A percentile compares a stretch with the other conserved stretches of the same genome.
Evolutionary conservation across 202 grass and related monocot genomes (phyloP).

Genomic region (Schoenoplectus tabernaemontani): DNA sequence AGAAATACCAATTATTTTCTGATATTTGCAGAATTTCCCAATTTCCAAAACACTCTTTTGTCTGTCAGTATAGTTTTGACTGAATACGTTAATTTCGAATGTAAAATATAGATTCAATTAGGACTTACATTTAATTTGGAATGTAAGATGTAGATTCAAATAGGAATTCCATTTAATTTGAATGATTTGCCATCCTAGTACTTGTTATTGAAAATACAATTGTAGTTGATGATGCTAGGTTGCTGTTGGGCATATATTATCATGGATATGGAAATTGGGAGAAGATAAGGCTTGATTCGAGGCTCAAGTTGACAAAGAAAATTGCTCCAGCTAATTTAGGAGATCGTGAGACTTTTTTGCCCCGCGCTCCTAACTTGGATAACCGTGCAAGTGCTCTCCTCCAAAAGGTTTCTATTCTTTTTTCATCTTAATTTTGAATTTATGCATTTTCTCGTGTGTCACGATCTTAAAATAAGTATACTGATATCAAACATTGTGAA

Average conservation of each 20-base stretch:
- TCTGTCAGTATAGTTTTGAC: not conserved
- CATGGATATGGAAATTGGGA: slow-evolving; percentile 99
- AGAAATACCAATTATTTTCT: not conserved
- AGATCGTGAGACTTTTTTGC: slow-evolving; percentile 93
- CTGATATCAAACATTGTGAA: not conserved
- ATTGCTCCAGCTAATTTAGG: slow-evolving; percentile 91
- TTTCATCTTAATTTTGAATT: not conserved
- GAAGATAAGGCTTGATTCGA: slow-evolving; percentile 82
- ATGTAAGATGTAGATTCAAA: not conserved
- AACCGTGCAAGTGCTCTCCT: slow-evolving; percentile 95
- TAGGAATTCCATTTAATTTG: not conserved
- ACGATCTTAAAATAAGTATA: not conserved
- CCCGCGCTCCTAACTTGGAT: slow-evolving; percentile 94
- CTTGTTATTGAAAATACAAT: not conserved
- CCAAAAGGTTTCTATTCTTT: slow-evolving; percentile 48
- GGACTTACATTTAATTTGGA: too few relatives aligned
- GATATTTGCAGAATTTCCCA: not conserved
- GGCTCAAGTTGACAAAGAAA: slow-evolving; percentile 73
- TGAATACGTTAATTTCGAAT: too few relatives aligned
- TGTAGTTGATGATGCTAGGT: slow-evolving; percentile 95
- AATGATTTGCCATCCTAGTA: not conserved
- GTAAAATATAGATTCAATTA: too few relatives aligned
- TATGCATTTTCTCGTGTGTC: not conserved
- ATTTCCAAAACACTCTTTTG: not conserved
- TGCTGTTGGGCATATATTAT: slow-evolving; percentile 93